A percentile compares a stretch with the other conserved stretches of the same genome.
phyloP scores from a whole-genome alignment of 225 moss, liverwort and hornwort species.

The Marchantia paleacea region DNA sequence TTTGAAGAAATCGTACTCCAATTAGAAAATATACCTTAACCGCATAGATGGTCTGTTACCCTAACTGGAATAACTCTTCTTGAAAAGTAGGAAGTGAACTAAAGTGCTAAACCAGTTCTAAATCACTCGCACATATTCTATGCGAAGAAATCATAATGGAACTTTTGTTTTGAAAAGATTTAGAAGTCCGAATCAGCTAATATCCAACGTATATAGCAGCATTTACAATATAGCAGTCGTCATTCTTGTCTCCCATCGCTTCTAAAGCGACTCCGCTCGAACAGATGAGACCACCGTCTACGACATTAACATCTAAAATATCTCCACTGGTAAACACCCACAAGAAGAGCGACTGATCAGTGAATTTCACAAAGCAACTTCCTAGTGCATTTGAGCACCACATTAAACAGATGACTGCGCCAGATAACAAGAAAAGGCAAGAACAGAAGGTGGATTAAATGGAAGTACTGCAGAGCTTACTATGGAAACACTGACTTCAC shows the following conservation, averaged over 20 bases:
- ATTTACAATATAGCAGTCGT: slow-evolving; percentile 91
- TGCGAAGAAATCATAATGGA: neutral
- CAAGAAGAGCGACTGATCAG: neutral
- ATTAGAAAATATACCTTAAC: too few relatives aligned
- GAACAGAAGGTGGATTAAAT: neutral
- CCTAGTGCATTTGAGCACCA: neutral
- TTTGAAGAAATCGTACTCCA: too few relatives aligned
- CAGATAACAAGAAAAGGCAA: neutral
- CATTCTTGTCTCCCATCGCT: slow-evolving; percentile 96
- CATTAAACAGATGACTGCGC: too few relatives aligned
- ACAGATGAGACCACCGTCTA: slow-evolving; percentile 96
- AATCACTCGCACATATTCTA: neutral
- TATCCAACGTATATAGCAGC: slow-evolving; percentile 93
- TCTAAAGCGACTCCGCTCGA: slow-evolving; percentile 88
- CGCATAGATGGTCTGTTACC: too few relatives aligned
- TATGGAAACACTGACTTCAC: slow-evolving; percentile 97
- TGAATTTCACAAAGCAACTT: neutral
- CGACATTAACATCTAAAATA: slow-evolving; percentile 77
- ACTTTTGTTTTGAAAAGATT: neutral
- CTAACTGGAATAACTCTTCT: too few relatives aligned
- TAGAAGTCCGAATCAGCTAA: neutral
- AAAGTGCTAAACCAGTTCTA: too few relatives aligned
- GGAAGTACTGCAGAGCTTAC: slow-evolving; percentile 46
- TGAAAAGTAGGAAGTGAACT: too few relatives aligned
- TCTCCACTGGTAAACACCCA: slow-evolving; percentile 64